These are phyloP conservation scores for Fraxinus anomala DNA, from an alignment of 257 asterid genomes.

Conservation along the genomic window DNA sequence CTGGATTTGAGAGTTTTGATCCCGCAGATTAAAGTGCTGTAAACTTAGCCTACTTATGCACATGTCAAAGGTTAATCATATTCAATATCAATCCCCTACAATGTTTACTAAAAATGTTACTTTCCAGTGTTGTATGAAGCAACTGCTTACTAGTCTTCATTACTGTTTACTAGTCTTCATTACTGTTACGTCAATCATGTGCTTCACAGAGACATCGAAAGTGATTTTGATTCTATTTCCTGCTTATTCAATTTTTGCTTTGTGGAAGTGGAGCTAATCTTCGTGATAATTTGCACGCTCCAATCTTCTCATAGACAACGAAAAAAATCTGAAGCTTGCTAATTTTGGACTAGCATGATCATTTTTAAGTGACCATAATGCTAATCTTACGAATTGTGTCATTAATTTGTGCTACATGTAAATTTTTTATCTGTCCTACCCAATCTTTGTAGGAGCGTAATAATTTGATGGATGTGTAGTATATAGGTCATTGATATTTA, in stretches of 20 bases:
- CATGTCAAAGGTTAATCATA: slow-evolving; percentile 15
- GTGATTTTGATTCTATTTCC: slow-evolving; percentile 36
- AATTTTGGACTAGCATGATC: slow-evolving; percentile 96
- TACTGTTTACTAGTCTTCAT: slow-evolving; percentile 70
- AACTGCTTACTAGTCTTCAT: slow-evolving; percentile 78
- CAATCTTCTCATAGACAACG: slow-evolving; percentile 89
- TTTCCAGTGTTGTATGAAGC: slow-evolving; percentile 93
- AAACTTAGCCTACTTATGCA: slow-evolving; percentile 23
- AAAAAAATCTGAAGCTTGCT: slow-evolving; percentile 94
- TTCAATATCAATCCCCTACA: slow-evolving; percentile 23
- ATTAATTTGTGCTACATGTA: slow-evolving; percentile 75
- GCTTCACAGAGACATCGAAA: slow-evolving; percentile 97
- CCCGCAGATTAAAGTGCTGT: slow-evolving; percentile 83
- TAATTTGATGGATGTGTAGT: no score
- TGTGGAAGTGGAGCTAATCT: slow-evolving; percentile 16
- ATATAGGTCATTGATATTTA: no score
- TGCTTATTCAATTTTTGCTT: slow-evolving; percentile 9
- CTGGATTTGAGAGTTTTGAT: slow-evolving; percentile 38
- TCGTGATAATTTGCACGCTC: slow-evolving; percentile 59
- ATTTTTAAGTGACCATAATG: slow-evolving; percentile 71
- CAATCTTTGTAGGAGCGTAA: background rate
- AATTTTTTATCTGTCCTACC: slow-evolving; percentile 11
- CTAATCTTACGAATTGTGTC: slow-evolving; percentile 91
- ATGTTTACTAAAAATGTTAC: slow-evolving; percentile 25
- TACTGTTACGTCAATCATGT: slow-evolving; percentile 79